Conservation (phyloP, 148 eudicot genomes). For the Chenopodium album region DNA sequence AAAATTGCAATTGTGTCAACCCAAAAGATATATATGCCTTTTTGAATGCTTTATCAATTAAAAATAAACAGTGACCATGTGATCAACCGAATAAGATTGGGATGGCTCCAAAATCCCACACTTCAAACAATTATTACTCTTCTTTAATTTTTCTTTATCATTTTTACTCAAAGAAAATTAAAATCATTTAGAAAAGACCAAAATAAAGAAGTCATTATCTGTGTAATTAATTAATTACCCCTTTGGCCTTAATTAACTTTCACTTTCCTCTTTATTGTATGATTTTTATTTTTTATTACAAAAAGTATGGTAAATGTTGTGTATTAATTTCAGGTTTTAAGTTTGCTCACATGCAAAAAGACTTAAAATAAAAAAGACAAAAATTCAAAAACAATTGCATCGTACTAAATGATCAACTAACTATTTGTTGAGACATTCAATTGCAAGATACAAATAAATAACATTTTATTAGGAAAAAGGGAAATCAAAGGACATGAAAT, state of each 20-base stretch:
- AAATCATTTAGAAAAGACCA: neutral
- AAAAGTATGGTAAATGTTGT: neutral
- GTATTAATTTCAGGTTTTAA: neutral
- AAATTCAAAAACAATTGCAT: conserved; percentile 7
- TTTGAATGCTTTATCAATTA: conserved; percentile 1
- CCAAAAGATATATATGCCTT: conserved; percentile 15
- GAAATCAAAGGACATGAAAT: neutral
- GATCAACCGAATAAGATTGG: conserved; percentile 17
- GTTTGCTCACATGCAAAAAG: neutral
- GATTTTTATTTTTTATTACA: neutral
- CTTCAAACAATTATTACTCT: conserved; percentile 3
- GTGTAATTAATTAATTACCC: neutral
- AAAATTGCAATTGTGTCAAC: conserved; percentile 5
- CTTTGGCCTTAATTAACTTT: neutral
- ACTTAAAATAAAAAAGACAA: neutral
- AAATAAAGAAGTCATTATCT: neutral
- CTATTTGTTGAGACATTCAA: neutral
- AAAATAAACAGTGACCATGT: conserved; percentile 6
- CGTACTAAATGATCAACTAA: conserved; percentile 3
- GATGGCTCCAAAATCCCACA: conserved; percentile 32
- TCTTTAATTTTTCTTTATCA: neutral
- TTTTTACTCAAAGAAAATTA: neutral
- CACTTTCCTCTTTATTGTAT: neutral
- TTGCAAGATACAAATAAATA: neutral
- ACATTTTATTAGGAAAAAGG: neutral